Evolutionary conservation across 1,139 yeast species (phyloP).

Genomic region (Yamadazyma dushanensis): DNA sequence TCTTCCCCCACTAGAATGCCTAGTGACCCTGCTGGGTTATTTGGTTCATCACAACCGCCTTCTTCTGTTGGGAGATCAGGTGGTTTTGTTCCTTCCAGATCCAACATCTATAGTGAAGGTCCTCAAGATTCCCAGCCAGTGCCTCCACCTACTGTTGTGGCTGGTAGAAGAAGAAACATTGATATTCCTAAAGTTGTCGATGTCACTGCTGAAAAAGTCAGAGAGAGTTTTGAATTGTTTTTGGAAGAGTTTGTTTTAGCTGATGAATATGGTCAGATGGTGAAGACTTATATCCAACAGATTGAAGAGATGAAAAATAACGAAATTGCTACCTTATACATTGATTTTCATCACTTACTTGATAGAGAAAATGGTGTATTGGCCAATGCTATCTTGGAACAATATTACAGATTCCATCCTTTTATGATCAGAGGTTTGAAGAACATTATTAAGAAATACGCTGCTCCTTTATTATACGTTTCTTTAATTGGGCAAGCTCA

Average conservation of each 20-base stretch:
- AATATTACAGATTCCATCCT: conserved; percentile 90
- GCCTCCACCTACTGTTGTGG: conserved; percentile 21
- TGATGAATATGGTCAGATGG: conserved; percentile 37
- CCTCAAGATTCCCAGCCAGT: conserved; percentile 15
- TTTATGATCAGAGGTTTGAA: conserved; percentile 75
- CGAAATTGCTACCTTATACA: conserved; percentile 76
- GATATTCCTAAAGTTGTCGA: conserved; percentile 86
- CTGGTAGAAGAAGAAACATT: conserved; percentile 52
- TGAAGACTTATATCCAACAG: conserved; percentile 72
- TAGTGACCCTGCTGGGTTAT: conserved; percentile 46
- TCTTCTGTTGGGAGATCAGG: conserved; percentile 44
- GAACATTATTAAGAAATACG: conserved; percentile 69
- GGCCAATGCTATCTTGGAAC: conserved; percentile 87
- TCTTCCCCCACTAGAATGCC: conserved; percentile 49
- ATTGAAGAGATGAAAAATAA: conserved; percentile 76
- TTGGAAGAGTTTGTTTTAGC: conserved; percentile 55
- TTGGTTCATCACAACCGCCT: conserved; percentile 46
- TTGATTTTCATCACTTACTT: conserved; percentile 79
- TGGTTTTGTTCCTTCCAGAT: conserved; percentile 27
- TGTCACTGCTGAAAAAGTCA: conserved; percentile 89
- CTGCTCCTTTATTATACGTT: conserved; percentile 67
- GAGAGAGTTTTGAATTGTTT: conserved; percentile 87
- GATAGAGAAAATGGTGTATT: conserved; percentile 82
- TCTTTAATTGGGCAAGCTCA: conserved; percentile 34
- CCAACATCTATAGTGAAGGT: conserved; percentile 21